Base-by-base conservation (phyloP, 2,329 filamentous ascomycete genomes). In the Penicillium sp. region DNA sequence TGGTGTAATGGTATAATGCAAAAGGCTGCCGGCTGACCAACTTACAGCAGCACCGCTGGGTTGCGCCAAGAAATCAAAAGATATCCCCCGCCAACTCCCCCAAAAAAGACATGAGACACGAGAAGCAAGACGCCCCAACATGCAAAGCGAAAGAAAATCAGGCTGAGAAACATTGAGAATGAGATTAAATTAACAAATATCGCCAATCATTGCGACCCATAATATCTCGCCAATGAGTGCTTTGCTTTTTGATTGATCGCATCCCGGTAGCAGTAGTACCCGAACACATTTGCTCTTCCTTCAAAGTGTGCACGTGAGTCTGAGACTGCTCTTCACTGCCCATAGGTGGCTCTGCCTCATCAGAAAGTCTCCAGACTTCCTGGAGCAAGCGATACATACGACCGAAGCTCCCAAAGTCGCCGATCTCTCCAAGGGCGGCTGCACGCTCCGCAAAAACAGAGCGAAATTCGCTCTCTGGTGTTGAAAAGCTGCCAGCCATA, bases 381-480 rank as follows among this genome's bases (percentile, higher is more conserved):
- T 83, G 81, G 41, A 99, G 79, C 21, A 99, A 79, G 57, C 84
- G 85, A 62, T 84, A 82, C 70, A 95, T 87, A 58, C 90, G 86
- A 61, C 91, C 90, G 67, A 96, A 94, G 59, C 89, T 92, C 64
- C 94, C 94, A 64, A 88, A 85, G 65, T 84, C 81, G 47, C 87
- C 85, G n/a, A 85, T 78, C 23, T 94, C 89, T 56, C 89, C 90
- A 15, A 97, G 82, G 59, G 85, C 81, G 10, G 80, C 79, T 54
- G 88, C 80, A 54, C 94, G 88, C 58, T 92, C 87, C 50, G 85
- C 80, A 58, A 97, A 88, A 69, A 94, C 85, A 34, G 74, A 72
- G 59, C 93, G 87, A 82, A 97, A 95, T 23, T 80, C 71, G 16
- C 34, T 21, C 2, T 10, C n/a, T 1, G 87, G 81, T 1, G 85